Evolutionary conservation across 129 eudicot species (phyloP).

Genomic region (Saussurea involucrata): DNA sequence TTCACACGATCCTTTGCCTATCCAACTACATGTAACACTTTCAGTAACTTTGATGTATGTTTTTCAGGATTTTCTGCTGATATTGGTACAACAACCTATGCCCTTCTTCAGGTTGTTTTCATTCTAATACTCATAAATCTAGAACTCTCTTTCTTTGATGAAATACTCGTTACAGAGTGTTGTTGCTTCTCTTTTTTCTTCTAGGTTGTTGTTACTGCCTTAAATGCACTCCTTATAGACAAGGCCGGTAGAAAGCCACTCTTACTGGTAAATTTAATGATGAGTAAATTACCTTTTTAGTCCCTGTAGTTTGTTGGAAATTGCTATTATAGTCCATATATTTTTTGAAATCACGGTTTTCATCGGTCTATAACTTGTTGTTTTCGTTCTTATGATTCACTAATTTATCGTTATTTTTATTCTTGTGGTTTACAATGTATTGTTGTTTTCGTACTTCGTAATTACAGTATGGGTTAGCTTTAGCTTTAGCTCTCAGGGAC

Average conservation of each 20-base stretch:
- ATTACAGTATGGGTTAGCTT: too few relatives aligned
- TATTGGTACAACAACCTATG: conserved; percentile 66
- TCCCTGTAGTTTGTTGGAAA: too few relatives aligned
- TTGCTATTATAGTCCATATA: too few relatives aligned
- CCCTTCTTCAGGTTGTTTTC: conserved; percentile 61
- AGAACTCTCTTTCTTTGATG: background rate
- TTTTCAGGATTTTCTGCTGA: conserved; percentile 65
- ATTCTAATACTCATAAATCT: conserved; percentile 15
- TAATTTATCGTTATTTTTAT: too few relatives aligned
- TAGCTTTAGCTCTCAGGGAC: too few relatives aligned
- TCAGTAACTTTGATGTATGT: background rate
- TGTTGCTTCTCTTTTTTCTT: background rate
- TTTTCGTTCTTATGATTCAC: too few relatives aligned
- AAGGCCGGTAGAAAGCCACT: conserved; percentile 86
- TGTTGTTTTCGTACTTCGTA: too few relatives aligned
- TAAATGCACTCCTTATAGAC: conserved; percentile 72
- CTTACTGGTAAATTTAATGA: conserved; percentile 41
- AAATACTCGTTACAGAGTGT: background rate
- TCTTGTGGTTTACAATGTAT: too few relatives aligned
- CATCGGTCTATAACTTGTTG: too few relatives aligned
- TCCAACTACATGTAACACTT: background rate
- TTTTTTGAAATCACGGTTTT: too few relatives aligned
- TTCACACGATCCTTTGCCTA: too few relatives aligned
- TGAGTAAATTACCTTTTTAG: too few relatives aligned
- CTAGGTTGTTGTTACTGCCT: conserved; percentile 26